Evolutionary conservation across 805 yeast genomes (phyloP).

Genomic region (Candida ortonii): DNA sequence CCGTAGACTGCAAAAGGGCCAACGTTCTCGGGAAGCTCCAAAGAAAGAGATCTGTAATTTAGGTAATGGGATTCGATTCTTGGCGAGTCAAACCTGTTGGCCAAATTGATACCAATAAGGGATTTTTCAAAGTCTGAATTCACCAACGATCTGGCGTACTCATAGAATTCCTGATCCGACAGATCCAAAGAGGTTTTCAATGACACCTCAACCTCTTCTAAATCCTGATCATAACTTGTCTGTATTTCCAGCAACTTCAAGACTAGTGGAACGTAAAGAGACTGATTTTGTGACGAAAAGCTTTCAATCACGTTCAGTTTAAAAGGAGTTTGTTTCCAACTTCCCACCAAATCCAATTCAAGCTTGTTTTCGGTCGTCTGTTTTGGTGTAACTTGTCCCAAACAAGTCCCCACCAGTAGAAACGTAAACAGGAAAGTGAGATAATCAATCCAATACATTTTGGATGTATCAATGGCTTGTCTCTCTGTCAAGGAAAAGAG

Average conservation of each 20-base stretch:
- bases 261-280: slow-evolving; percentile 36
- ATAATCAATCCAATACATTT: too few relatives aligned
- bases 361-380: slow-evolving; percentile 20
- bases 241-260: slow-evolving; percentile 28
- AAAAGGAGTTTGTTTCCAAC: slow-evolving; percentile 43
- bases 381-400: too few relatives aligned
- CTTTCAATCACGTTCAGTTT: slow-evolving; percentile 42
- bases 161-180: slow-evolving; percentile 29
- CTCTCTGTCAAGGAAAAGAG: too few relatives aligned
- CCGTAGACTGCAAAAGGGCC: slow-evolving; percentile 53
- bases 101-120: slow-evolving; percentile 42
- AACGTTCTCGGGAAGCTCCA: slow-evolving; percentile 24
- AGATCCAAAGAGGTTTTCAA: slow-evolving; percentile 18
- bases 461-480: too few relatives aligned
- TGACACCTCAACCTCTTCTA: slow-evolving; percentile 30
- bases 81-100: slow-evolving; percentile 53
- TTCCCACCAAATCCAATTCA: slow-evolving; percentile 34
- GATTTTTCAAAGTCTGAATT: slow-evolving; percentile 9
- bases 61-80: slow-evolving; percentile 62
- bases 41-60: slow-evolving; percentile 42
- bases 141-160: slow-evolving; percentile 19
- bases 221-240: slow-evolving; percentile 25
- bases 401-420: slow-evolving; percentile 6
- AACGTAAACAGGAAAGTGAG: too few relatives aligned
- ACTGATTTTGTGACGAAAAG: slow-evolving; percentile 34